phyloP scores from a whole-genome alignment of 805 yeast genomes.

The Jamesozyma gamospora region DNA sequence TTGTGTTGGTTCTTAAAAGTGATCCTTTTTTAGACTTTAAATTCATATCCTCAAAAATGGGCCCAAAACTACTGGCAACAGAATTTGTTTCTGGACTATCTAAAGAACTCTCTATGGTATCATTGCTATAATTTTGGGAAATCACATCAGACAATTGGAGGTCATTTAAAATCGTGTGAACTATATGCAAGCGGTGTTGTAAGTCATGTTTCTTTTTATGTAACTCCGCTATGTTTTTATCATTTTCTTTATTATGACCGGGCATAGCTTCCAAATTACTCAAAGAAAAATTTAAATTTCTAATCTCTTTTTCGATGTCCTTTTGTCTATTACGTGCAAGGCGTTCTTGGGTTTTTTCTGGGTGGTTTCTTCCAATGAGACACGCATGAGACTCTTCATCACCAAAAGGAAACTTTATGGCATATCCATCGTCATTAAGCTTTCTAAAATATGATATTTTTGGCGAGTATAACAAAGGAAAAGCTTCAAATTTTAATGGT shows the following conservation, averaged over 20 bases:
- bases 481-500: constrained; percentile 34
- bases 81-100: constrained; percentile 3
- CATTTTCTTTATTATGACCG: not conserved
- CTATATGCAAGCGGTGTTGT: constrained; percentile 25
- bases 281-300: constrained; percentile 8
- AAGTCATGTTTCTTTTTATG: constrained; percentile 24
- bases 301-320: constrained; percentile 34
- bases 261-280: constrained; percentile 2
- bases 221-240: constrained; percentile 8
- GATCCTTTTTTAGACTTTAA: not conserved
- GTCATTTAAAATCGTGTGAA: constrained; percentile 27
- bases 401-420: constrained; percentile 49
- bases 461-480: constrained; percentile 45
- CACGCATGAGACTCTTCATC: constrained; percentile 46
- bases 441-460: constrained; percentile 53
- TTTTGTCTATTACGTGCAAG: constrained; percentile 34
- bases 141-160: constrained; percentile 19
- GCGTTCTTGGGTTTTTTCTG: constrained; percentile 44
- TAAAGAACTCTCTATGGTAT: constrained; percentile 1
- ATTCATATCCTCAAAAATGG: not conserved
- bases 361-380: constrained; percentile 40
- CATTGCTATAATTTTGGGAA: constrained; percentile 12
- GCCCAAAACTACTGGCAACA: constrained; percentile 5
- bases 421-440: constrained; percentile 33
- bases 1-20: constrained; percentile 15